Evolutionary conservation across 495 filamentous ascomycete species (phyloP).

Genomic region (Cryomyces antarcticus): DNA sequence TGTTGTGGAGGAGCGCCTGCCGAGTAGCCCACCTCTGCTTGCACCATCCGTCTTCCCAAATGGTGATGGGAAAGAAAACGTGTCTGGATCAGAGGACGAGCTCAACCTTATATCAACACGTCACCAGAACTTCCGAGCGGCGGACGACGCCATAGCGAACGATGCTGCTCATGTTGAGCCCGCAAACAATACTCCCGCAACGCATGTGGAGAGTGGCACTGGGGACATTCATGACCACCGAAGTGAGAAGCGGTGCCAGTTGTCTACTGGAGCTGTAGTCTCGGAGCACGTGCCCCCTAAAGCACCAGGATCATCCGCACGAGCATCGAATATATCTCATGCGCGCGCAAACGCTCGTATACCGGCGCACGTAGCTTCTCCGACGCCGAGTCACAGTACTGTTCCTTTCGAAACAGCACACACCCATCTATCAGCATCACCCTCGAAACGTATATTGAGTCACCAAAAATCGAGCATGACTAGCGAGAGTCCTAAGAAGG

Average conservation of each 20-base stretch:
- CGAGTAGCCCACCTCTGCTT: slow-evolving; percentile 8
- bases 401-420: slow-evolving; percentile 7
- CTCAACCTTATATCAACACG: not conserved
- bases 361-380: not conserved
- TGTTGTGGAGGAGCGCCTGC: not conserved
- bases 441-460: not conserved
- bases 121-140: not conserved
- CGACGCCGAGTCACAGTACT: not conserved
- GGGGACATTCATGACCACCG: not conserved
- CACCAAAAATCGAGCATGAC: slow-evolving; percentile 4
- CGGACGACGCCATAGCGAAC: not conserved
- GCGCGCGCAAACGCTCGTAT: not conserved
- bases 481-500: slow-evolving; percentile 2
- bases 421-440: slow-evolving; percentile 9
- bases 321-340: not conserved
- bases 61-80: not conserved
- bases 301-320: not conserved
- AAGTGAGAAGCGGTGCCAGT: not conserved
- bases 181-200: not conserved
- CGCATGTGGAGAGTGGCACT: not conserved
- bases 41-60: not conserved
- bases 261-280: not conserved
- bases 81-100: not conserved
- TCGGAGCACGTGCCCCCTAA: not conserved
- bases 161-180: not conserved